Evolutionary conservation across 371 early-diverging fungal species (phyloP).

Genomic region (Coemansia sp.): DNA sequence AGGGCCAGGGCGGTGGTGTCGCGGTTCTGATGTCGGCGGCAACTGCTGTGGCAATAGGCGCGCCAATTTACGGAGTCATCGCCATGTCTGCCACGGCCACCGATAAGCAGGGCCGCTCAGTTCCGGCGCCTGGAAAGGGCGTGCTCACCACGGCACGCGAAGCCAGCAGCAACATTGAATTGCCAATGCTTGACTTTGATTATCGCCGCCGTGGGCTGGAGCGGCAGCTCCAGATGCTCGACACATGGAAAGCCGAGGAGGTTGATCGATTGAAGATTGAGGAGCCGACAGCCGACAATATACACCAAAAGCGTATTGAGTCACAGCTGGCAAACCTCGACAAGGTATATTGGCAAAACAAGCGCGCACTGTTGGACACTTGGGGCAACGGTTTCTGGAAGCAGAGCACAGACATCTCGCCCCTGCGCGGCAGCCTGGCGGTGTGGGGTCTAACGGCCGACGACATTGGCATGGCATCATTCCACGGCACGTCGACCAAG

Average conservation of each 20-base stretch:
- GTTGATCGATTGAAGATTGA: neutral
- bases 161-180: conserved; percentile 22
- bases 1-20: conserved; percentile 90
- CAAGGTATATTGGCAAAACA: conserved; percentile 74
- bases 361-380: conserved; percentile 72
- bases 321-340: conserved; percentile 57
- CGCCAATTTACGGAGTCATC: conserved; percentile 91
- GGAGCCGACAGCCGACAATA: neutral
- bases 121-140: conserved; percentile 96
- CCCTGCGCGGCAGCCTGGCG: conserved; percentile 88
- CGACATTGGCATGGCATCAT: conserved; percentile 92
- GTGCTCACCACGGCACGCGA: conserved; percentile 70
- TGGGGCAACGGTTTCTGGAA: conserved; percentile 89
- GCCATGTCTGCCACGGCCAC: conserved; percentile 90
- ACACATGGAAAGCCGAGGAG: conserved; percentile 77
- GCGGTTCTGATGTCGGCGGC: conserved; percentile 89
- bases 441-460: conserved; percentile 86
- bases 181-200: conserved; percentile 82
- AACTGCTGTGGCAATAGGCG: conserved; percentile 92
- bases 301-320: neutral
- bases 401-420: conserved; percentile 75
- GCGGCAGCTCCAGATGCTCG: conserved; percentile 75
- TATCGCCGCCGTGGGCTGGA: conserved; percentile 84
- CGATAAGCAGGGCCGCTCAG: conserved; percentile 93
- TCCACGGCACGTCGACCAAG: conserved; percentile 96